Base-by-base conservation (phyloP, 768 basidiomycete species). In the Dentipellis sp. region DNA sequence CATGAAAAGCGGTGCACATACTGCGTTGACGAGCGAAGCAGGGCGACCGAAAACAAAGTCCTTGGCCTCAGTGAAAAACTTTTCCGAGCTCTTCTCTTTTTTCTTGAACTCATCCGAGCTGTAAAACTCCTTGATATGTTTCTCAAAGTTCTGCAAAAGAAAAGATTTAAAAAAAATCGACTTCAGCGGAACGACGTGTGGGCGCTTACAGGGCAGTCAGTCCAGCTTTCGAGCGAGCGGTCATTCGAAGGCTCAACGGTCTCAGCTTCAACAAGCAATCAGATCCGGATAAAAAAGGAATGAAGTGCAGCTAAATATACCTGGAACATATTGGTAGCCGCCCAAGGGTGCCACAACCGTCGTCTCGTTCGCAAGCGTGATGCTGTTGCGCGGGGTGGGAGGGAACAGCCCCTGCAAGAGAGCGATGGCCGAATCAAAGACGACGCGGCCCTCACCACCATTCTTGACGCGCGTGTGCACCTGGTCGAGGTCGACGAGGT, bases 281-380 rank as follows among this genome's bases (percentile, higher is more conserved):
- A 17, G 11, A 21, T 29, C 21, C 9, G 14, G 9, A 17, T 47
- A 0, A 23, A 36, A n/a, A 34, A 6, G 19, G 9, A 14, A 35
- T 46, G 34, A n/a, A 52, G 10, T 54, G 10, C 37, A 58, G 2
- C 6, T 23, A 59, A 19, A 69, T 72, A 50, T 58, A 80, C 84
- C 78, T n/a, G 91, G 88, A 50, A 94, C 79, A 61, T 93, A 94
- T 70, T 92, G 89, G 69, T 92, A 94, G 2, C 89, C 88, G 14
- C 81, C 80, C 9, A 93, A 78, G 22, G 92, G 91, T 1, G 87
- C 81, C 19, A 79, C 69, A 60, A 94, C 73, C 22, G 75, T 79
- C 12, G 82, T 81, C 55, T 83, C 88, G 60, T 94, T 90, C 2
- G 91, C 91, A 14, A 94, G 82, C 6, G 75, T 75, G 62, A 87